Base-by-base conservation (phyloP, 805 yeast species). In the Ogataea polymorpha region DNA sequence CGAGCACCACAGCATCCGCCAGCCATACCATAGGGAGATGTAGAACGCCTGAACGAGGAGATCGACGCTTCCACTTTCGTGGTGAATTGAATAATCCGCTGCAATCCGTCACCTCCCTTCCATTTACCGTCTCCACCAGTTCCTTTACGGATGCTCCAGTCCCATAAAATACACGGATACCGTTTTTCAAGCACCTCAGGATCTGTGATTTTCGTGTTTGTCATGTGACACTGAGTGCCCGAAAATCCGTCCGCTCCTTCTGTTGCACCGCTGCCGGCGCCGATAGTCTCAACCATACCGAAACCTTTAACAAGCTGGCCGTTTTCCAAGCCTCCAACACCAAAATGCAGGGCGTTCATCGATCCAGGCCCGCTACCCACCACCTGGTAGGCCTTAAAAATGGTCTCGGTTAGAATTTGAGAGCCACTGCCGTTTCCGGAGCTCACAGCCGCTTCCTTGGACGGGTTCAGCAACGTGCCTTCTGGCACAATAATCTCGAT, bases 301-400 rank as follows among this genome's bases (percentile, higher is more conserved):
- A 75, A 76, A 7, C 77, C 74, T 16, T 66, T 23, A 4, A 40
- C 39, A 8, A 40, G 26, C 31, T 34, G n/a, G n/a, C 43, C 43
- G 17, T 40, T 24, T 7, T 29, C 35, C 31, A 40, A 6, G 9
- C 43, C 43, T 16, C 43, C 43, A 9, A 31, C 35, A 34, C 96
- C 96, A 66, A 88, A 89, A 0, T 93, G 85, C 45, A 89, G 72
- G 61, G 86, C 87, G 63, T 89, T 89, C 66, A 93, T 85, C 42
- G 91, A 88, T 21, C 96, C 96, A 58, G 87, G 95, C 1, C 96
- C 86, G 44, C 88, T 96, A 2, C 95, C 95, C 56, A 85, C 80
- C 5, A 87, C 83, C 41, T 77, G 74, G 58, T 87, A 87, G 0
- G 96, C 91, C 53, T 80, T 81, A 55, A 89, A 70, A 23, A 90